Evolutionary conservation across 1,284 basidiomycete species (phyloP), one percentile per base, ranked within the genome.

Genomic region (Baeospora myosura): DNA sequence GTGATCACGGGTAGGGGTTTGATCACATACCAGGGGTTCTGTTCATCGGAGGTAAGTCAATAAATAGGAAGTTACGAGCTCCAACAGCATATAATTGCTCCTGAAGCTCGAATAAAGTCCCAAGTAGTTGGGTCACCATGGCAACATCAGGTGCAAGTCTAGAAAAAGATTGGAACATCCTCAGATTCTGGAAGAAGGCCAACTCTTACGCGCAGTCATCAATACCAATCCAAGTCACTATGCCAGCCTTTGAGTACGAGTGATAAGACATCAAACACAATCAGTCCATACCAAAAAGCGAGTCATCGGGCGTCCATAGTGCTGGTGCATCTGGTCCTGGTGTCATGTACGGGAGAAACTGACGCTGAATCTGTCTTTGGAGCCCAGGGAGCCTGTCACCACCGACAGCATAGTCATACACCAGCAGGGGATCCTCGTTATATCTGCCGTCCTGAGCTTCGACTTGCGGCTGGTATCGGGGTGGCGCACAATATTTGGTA

Each of bases 201-300:
- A n/a, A n/a, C n/a, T n/a, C n/a, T n/a, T n/a, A n/a, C n/a, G 62
- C 73, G 60, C 72, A 72, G 54, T 81, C 78, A 48, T 82, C 81
- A 40, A 81, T 78, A 0, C 79, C 78, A 44, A 79, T 60, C 77
- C 77, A 82, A 5, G 71, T 76, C 12, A 76, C 78, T 81, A 40
- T 17, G 22, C 25, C 17, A 33, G 21, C 36, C 8, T 36, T 10
- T 12, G 14, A n/a, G 5, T 11, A 7, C n/a, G n/a, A 35, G 23
- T 33, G n/a, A n/a, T n/a, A n/a, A n/a, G n/a, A n/a, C n/a, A n/a
- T n/a, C n/a, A n/a, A n/a, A n/a, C n/a, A 36, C 25, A 6, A 41
- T 41, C 26, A 45, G 31, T 5, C 54, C 68, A 54, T 48, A 76
- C 74, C 55, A 49, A 76, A 77, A 1, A 78, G 55, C 1, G 73